Conservation (phyloP, 2,329 filamentous ascomycete species). For the Colletotrichum spinosum region DNA sequence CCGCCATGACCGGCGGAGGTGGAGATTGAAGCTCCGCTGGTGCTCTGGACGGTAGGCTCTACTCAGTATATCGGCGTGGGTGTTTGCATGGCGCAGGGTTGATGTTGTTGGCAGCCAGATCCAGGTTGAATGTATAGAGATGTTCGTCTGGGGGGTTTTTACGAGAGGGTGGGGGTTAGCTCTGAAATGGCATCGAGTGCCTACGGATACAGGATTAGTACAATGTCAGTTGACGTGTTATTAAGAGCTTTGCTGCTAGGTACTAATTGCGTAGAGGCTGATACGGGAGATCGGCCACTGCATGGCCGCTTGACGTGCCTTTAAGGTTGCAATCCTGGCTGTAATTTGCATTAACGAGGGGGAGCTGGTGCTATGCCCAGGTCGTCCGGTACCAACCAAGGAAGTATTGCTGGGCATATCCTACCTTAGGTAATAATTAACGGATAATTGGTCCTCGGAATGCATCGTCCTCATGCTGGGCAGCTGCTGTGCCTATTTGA, state of each 20-base stretch:
- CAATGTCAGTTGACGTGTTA: slow-evolving; percentile 30
- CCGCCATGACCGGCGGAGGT: slow-evolving; percentile 30
- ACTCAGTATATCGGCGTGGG: no score
- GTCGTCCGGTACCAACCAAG: no score
- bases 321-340: slow-evolving; percentile 34
- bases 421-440: no score
- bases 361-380: not conserved
- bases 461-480: no score
- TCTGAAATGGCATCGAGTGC: no score
- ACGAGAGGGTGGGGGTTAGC: no score
- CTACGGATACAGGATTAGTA: slow-evolving; percentile 3
- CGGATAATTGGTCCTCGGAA: no score
- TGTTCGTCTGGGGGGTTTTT: slow-evolving; percentile 1
- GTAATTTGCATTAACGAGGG: slow-evolving; percentile 9
- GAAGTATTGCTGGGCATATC: no score
- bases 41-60: not conserved
- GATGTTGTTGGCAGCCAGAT: not conserved
- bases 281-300: slow-evolving; percentile 13
- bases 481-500: no score
- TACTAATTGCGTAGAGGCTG: slow-evolving; percentile 4
- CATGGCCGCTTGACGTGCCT: slow-evolving; percentile 28
- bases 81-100: not conserved
- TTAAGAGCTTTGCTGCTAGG: slow-evolving; percentile 18
- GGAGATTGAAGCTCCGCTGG: not conserved
- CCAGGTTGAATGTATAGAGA: slow-evolving; percentile 14